Evolutionary conservation across 306 rosid species (phyloP), one percentile per base, ranked within the genome.

Genomic region (Cicer bijugum): DNA sequence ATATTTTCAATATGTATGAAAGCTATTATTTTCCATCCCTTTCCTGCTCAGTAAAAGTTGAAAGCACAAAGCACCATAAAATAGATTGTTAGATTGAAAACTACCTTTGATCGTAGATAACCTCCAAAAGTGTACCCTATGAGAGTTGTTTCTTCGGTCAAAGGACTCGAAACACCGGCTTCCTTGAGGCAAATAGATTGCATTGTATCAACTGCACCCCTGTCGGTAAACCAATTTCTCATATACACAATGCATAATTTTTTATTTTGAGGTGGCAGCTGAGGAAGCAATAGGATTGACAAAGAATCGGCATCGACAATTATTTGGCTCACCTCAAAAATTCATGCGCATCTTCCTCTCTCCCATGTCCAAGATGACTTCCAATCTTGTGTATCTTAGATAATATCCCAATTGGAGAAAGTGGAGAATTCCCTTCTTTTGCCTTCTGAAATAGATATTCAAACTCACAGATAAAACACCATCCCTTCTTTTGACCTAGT

Each of bases 391-490:
- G 85, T 86, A 90, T 82, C 84, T 85, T 86, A 57, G 96, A 90
- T 60, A 90, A 81, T 79, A 90, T 88, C 82, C 88, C 87, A 79
- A 90, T 82, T 35, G 96, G 96, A 53, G 96, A 88, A 55, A 88
- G 85, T 9, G 91, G 88, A 65, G 88, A 85, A 52, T 55, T 77
- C 82, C 96, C 96, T 82, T 90, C 96, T 71, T 81, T 88, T 48
- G 86, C 91, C 85, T 82, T 88, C 71, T 60, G 81, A 80, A 90
- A 82, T 75, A 90, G 64, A 76, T 65, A 75, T 70, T 90, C 93
- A 82, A 90, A 90, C 86, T 90, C 96, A 72, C 96, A 90, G 12
- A 89, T 75, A 88, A 90, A 90, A 78, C 96, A 90, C 93, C 96
- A 88, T 64, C 88, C 93, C 72, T 85, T 85, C 87, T 86, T 90